Conservation (phyloP, 495 filamentous ascomycete genomes). For the Chaetomium cochliodes region DNA sequence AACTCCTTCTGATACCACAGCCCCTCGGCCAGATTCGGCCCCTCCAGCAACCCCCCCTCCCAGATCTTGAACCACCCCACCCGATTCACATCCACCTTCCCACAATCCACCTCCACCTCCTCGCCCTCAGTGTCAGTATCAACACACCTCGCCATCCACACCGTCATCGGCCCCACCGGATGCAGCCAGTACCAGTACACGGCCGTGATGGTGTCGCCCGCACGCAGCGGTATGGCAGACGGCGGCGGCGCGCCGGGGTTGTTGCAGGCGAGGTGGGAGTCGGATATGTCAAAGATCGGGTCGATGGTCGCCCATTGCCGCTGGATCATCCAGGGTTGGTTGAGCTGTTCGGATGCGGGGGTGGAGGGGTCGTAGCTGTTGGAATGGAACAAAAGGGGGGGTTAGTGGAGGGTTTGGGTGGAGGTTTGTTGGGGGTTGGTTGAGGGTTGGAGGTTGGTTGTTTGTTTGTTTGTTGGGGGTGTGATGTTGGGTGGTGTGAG, state of each 20-base stretch:
- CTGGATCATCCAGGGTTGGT: slow-evolving; percentile 47
- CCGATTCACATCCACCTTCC: slow-evolving; percentile 39
- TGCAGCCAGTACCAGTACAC: slow-evolving; percentile 56
- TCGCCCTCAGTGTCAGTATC: neutral
- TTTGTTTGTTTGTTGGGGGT: too few relatives aligned
- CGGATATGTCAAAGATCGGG: slow-evolving; percentile 43
- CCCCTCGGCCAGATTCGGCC: slow-evolving; percentile 48
- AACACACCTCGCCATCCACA: slow-evolving; percentile 49
- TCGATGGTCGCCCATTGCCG: slow-evolving; percentile 46
- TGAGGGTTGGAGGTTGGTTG: too few relatives aligned
- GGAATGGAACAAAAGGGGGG: neutral
- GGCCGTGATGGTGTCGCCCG: slow-evolving; percentile 46
- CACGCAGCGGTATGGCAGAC: slow-evolving; percentile 45
- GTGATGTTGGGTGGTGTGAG: too few relatives aligned
- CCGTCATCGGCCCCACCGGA: slow-evolving; percentile 52
- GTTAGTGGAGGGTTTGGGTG: neutral
- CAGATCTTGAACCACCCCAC: slow-evolving; percentile 55
- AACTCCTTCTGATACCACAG: slow-evolving; percentile 54
- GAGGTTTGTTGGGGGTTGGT: neutral
- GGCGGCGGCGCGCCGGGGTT: slow-evolving; percentile 42
- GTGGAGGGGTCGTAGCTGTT: slow-evolving; percentile 44
- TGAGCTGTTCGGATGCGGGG: slow-evolving; percentile 37
- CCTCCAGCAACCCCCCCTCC: slow-evolving; percentile 48
- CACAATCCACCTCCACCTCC: slow-evolving; percentile 34
- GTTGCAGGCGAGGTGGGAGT: slow-evolving; percentile 45